A percentile compares a stretch with the other conserved stretches of the same genome.
phyloP scores from a whole-genome alignment of 208 protist genomes.

The Trypanosoma melophagium region DNA sequence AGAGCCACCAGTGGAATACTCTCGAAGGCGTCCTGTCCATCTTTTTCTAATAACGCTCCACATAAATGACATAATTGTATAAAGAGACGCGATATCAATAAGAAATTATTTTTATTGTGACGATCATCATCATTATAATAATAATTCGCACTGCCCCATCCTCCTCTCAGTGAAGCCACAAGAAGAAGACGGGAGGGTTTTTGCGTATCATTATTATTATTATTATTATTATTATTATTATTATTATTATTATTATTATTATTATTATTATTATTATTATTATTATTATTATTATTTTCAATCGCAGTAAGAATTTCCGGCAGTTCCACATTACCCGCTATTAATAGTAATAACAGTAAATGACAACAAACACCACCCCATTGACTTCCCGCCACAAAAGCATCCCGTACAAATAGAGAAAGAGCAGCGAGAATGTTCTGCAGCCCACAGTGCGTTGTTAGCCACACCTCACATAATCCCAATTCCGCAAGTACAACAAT shows the following conservation, averaged over 20 bases:
- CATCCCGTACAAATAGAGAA: background rate
- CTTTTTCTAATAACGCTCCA: background rate
- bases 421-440: slow-evolving; percentile 1
- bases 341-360: background rate
- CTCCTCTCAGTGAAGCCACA: background rate
- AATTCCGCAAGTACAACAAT: background rate
- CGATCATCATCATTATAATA: too few species aligned
- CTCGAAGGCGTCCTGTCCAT: background rate
- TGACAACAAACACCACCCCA: background rate
- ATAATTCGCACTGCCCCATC: background rate
- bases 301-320: too few species aligned
- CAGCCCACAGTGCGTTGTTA: background rate
- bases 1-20: slow-evolving; percentile 1
- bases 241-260: too few species aligned
- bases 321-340: too few species aligned
- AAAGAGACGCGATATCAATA: background rate
- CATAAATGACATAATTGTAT: slow-evolving; percentile 1
- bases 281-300: too few species aligned
- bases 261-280: too few species aligned
- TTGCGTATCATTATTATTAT: too few species aligned
- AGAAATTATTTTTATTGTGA: too few species aligned
- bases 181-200: background rate
- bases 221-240: too few species aligned
- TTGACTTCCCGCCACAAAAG: background rate
- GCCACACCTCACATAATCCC: slow-evolving; percentile 4